phyloP scores from a whole-genome alignment of 2,329 filamentous ascomycete genomes.

The Bipolaris victoriae region DNA sequence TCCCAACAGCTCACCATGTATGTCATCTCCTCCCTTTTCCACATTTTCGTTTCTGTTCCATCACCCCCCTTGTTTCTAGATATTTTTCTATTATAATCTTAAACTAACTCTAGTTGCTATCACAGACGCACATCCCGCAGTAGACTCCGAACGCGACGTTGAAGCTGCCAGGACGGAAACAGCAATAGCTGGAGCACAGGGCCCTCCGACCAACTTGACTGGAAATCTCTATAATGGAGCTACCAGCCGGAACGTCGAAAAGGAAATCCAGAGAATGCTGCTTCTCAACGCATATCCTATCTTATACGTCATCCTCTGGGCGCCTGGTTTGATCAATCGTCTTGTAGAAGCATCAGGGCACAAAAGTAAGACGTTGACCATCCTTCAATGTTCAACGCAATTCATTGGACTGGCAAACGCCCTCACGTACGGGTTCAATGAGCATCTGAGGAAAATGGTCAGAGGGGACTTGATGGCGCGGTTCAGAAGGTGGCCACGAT shows the following conservation, averaged over 20 bases:
- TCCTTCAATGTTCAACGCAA: conserved; percentile 29
- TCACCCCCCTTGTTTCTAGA: not conserved
- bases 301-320: conserved; percentile 43
- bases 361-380: conserved; percentile 6
- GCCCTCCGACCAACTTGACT: not conserved
- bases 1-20: not conserved
- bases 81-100: too few species aligned
- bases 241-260: conserved; percentile 13
- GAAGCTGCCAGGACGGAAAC: not conserved
- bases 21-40: not conserved
- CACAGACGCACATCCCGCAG: not conserved
- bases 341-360: conserved; percentile 26
- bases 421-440: conserved; percentile 26
- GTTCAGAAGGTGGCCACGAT: not conserved
- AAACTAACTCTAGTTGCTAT: not conserved
- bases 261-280: conserved; percentile 37
- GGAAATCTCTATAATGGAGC: not conserved
- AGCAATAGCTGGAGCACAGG: not conserved
- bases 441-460: conserved; percentile 14
- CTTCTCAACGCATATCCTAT: conserved; percentile 45
- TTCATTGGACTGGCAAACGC: conserved; percentile 32
- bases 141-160: not conserved
- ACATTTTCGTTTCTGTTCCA: not conserved
- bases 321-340: conserved; percentile 39
- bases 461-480: not conserved